phyloP scores from a whole-genome alignment of 768 basidiomycete species.

The Omphalotus guepiniiformis region DNA sequence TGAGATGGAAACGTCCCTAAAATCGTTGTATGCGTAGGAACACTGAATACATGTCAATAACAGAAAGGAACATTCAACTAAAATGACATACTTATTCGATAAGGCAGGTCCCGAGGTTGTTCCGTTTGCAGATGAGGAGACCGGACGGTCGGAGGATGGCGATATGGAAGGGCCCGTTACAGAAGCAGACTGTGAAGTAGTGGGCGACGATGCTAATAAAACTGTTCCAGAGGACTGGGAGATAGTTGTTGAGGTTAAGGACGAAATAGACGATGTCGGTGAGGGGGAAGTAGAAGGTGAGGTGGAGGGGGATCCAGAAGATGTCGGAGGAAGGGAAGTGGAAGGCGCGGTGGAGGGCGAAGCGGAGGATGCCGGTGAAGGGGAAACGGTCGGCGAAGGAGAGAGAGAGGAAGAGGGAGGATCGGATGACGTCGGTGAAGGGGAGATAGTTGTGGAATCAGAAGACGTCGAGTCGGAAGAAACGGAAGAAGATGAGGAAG shows the following conservation, averaged over 20 bases:
- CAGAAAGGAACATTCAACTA: not conserved
- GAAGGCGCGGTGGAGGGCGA: not conserved
- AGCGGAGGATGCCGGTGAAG: not conserved
- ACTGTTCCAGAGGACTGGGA: not conserved
- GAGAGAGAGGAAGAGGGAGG: not conserved
- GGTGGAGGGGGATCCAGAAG: not conserved
- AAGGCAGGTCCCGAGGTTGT: not conserved
- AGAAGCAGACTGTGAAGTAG: not conserved
- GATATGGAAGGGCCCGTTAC: not conserved
- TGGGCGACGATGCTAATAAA: not conserved
- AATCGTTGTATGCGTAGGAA: not conserved
- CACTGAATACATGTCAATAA: not conserved
- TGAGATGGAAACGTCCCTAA: not conserved
- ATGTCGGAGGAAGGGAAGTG: not conserved
- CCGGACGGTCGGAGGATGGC: too few relatives aligned
- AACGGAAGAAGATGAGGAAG: not conserved
- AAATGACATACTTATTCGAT: not conserved
- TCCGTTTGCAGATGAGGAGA: not conserved
- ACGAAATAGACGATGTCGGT: not conserved
- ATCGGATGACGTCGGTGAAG: not conserved
- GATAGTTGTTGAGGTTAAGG: not conserved
- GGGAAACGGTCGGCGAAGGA: not conserved
- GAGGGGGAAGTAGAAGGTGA: not conserved
- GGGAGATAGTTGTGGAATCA: not conserved
- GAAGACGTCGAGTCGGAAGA: not conserved